Evolutionary conservation across 805 yeast species (phyloP).

Genomic region (Martiniozyma abietophila): DNA sequence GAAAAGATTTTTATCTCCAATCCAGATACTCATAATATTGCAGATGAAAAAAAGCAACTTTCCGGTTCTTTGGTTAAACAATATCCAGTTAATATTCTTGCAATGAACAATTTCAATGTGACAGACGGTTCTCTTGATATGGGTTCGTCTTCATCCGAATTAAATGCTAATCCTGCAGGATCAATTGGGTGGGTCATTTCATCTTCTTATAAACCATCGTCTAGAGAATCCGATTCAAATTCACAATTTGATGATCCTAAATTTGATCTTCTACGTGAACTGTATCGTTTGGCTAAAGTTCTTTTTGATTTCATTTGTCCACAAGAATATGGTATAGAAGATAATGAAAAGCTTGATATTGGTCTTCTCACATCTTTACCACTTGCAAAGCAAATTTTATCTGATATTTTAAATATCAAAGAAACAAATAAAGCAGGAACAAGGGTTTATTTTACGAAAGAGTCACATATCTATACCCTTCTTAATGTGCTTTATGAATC

Average conservation of each 20-base stretch:
- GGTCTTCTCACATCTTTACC: constrained; percentile 93
- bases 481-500: constrained; percentile 86
- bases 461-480: constrained; percentile 90
- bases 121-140: constrained; percentile 30
- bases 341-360: constrained; percentile 89
- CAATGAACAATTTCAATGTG: constrained; percentile 67
- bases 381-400: constrained; percentile 75
- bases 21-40: constrained; percentile 30
- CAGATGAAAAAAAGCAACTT: constrained; percentile 24
- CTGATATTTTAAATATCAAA: constrained; percentile 73
- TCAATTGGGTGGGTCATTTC: constrained; percentile 65
- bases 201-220: constrained; percentile 21
- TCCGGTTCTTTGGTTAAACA: constrained; percentile 51
- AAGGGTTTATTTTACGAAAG: constrained; percentile 90
- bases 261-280: constrained; percentile 73
- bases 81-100: constrained; percentile 65
- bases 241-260: constrained; percentile 71
- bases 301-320: constrained; percentile 96
- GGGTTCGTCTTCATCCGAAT: constrained; percentile 16
- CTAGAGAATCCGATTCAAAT: constrained; percentile 17
- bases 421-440: constrained; percentile 73
- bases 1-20: constrained; percentile 71
- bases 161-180: constrained; percentile 36
- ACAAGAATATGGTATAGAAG: constrained; percentile 96
- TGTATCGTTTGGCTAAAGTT: constrained; percentile 84